Conservation (phyloP, 768 basidiomycete genomes). For the Tulasnella calospora region DNA sequence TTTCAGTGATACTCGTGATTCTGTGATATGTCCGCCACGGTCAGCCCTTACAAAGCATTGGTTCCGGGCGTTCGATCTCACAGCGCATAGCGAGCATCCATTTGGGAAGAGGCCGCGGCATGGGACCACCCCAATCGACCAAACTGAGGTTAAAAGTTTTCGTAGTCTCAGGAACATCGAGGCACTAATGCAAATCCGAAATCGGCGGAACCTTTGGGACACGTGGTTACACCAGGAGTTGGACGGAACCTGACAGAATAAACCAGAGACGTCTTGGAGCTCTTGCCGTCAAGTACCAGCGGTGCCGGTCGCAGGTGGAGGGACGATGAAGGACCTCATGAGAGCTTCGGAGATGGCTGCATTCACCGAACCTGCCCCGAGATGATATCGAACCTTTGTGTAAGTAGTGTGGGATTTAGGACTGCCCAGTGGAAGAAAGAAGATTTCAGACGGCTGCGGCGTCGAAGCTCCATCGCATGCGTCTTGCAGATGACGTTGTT, state of each 20-base stretch:
- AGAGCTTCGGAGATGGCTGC: not conserved
- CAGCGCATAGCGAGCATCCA: not conserved
- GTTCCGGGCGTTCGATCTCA: not conserved
- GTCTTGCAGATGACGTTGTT: not conserved
- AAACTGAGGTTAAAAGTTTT: not conserved
- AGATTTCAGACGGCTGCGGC: not conserved
- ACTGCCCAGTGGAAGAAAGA: not conserved
- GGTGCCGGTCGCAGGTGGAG: not conserved
- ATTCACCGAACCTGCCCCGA: constrained; percentile 1
- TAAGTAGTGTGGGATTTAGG: not conserved
- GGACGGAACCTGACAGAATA: not conserved
- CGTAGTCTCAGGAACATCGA: not conserved
- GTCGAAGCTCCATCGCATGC: not conserved
- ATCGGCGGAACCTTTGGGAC: not conserved
- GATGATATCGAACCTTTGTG: not conserved
- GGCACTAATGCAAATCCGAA: not conserved
- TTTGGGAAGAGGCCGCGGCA: not conserved
- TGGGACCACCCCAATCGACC: not conserved
- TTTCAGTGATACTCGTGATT: not conserved
- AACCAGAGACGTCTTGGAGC: not conserved
- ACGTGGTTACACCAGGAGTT: not conserved
- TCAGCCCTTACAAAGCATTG: not conserved
- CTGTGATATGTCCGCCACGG: not conserved
- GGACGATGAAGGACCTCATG: not conserved
- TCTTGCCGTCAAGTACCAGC: not conserved